phyloP scores from a whole-genome alignment of 495 filamentous ascomycete genomes.

The Cercophora sp. region DNA sequence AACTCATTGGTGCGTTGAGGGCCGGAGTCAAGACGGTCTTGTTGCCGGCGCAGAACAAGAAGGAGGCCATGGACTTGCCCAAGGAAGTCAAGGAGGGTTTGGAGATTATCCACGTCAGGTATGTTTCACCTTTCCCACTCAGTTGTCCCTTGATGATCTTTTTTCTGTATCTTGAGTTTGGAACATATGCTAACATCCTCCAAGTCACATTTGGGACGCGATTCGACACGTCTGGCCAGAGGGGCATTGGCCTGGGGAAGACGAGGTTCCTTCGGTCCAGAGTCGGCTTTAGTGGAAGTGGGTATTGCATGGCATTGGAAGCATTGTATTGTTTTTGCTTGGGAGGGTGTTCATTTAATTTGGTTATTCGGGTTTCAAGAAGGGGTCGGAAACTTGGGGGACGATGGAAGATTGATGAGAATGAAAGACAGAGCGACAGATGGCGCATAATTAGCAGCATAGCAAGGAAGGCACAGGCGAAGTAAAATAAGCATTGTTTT shows the following conservation, averaged over 20 bases:
- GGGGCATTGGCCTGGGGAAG: slow-evolving; percentile 70
- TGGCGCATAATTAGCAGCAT: too few relatives aligned
- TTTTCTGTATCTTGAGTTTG: too few relatives aligned
- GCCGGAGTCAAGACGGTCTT: slow-evolving; percentile 94
- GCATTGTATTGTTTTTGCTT: background rate
- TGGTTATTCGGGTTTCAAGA: too few relatives aligned
- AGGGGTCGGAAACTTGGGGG: too few relatives aligned
- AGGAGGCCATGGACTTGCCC: slow-evolving; percentile 90
- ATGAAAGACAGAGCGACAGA: too few relatives aligned
- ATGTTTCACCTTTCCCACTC: too few relatives aligned
- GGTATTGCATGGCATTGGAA: background rate
- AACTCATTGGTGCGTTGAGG: slow-evolving; percentile 88
- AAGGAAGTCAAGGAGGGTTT: slow-evolving; percentile 84
- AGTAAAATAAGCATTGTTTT: too few relatives aligned
- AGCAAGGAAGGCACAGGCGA: too few relatives aligned
- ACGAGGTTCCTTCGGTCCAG: slow-evolving; percentile 39
- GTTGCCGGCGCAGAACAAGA: slow-evolving; percentile 81
- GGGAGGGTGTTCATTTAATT: too few relatives aligned
- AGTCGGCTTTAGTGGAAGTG: slow-evolving; percentile 28
- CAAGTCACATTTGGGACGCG: slow-evolving; percentile 84
- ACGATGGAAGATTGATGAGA: too few relatives aligned
- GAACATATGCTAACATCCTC: slow-evolving; percentile 4
- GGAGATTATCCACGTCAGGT: slow-evolving; percentile 85
- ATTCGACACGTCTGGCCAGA: slow-evolving; percentile 82
- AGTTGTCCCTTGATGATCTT: too few relatives aligned